Conservation (phyloP, 2,329 filamentous ascomycete genomes). For the Penicillium psychrosexuale region DNA sequence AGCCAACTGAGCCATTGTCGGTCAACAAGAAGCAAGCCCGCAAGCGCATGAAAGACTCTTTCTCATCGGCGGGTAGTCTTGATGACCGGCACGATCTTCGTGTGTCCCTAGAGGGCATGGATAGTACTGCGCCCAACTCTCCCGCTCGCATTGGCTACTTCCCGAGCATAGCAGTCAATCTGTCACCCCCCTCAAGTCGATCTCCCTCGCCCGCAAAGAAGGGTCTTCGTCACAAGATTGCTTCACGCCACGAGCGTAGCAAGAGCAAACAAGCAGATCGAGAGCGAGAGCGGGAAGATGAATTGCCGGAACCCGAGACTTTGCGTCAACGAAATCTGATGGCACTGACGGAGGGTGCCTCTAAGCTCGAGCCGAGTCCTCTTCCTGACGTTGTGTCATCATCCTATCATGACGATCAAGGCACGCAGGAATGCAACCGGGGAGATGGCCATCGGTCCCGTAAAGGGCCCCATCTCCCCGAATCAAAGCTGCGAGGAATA, state of each 20-base stretch:
- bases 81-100: conserved; percentile 32
- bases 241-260: conserved; percentile 38
- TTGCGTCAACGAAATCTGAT: conserved; percentile 16
- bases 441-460: conserved; percentile 26
- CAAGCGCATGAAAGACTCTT: conserved; percentile 52
- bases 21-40: conserved; percentile 5
- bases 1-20: conserved; percentile 3
- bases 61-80: conserved; percentile 53
- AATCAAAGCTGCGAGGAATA: conserved; percentile 67
- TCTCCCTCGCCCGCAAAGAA: conserved; percentile 62
- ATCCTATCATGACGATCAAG: conserved; percentile 25
- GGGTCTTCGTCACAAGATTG: conserved; percentile 45
- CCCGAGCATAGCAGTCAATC: conserved; percentile 59
- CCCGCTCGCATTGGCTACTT: conserved; percentile 46
- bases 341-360: conserved; percentile 13
- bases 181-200: conserved; percentile 63
- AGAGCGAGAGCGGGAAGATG: conserved; percentile 16
- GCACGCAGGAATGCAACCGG: conserved; percentile 19
- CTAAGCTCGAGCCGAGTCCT: conserved; percentile 29
- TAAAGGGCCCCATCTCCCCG: conserved; percentile 36
- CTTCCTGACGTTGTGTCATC: conserved; percentile 27
- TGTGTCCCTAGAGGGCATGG: conserved; percentile 44
- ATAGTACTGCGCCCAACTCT: conserved; percentile 45
- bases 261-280: conserved; percentile 40
- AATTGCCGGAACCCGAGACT: conserved; percentile 18